Base-by-base conservation (phyloP, 2,329 filamentous ascomycete genomes). In the Stachybotrys echinatus region DNA sequence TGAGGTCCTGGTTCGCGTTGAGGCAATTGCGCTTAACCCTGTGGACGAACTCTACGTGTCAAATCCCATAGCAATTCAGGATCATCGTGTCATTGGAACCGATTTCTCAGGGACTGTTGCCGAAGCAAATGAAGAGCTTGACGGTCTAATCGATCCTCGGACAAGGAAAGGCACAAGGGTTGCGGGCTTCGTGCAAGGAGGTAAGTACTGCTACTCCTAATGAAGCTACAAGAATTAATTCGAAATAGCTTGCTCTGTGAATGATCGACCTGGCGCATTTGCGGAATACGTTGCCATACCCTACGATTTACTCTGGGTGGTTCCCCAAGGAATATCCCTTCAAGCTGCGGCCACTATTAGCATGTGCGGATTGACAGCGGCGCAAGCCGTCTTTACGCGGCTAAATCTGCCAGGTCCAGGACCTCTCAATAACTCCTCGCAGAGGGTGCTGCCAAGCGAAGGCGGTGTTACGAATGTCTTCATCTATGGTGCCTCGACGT, bases 251-350 rank as follows among this genome's bases (percentile, higher is more conserved):
- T 69, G 65, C 48, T 70, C 65, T 12, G 57, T 61, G 6, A 74
- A 75, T 47, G 62, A 70, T 5, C 65, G 69, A 0, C 69, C 72
- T 0, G 74, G 73, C 6, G 72, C 72, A 0, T 77, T 76, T 54
- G 66, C 73, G 1, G 71, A 76, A 48, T 73, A 67, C 45, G 50
- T 73, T 10, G 55, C 50, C 0, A 50, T 61, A 1, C 59, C 63
- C 1, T 62, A 58, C 38, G 70, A 74, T 38, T 59, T 75, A 1
- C 56, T 69, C 2, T 74, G 71, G 67, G 54, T 50, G 2, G 50
- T 74, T 0, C 69, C 71, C 0, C 58, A 61, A 0, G 17, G 20
- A 1, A 27, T 74, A n/a, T 51, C 58, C 0, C 51, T 65, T 2
- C 67, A 73, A 42, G 58, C 64, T n/a, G 73, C 71, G 1, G 65